These are phyloP conservation scores for Calocybe gangraenosa DNA, from an alignment of 768 basidiomycete genomes.

Conservation along the genomic window DNA sequence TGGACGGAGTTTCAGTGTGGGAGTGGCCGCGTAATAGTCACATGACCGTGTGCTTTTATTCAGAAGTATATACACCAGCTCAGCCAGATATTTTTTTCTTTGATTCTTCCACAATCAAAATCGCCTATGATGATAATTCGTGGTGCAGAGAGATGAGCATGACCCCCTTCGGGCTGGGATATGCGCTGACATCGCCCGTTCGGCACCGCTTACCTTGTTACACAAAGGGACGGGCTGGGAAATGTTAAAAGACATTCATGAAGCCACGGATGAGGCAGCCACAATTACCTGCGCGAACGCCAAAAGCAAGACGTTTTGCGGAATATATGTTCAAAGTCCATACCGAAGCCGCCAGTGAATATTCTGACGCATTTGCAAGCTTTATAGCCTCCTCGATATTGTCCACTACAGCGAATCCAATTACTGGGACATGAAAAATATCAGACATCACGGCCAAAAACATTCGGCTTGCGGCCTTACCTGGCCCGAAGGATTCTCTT, in stretches of 20 bases:
- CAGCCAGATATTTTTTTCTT: constrained; percentile 14
- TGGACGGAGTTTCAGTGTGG: too few species aligned
- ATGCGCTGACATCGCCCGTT: constrained; percentile 61
- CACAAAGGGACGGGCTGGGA: constrained; percentile 53
- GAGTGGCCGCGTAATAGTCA: too few species aligned
- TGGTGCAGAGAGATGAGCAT: constrained; percentile 58
- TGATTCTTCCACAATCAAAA: constrained; percentile 46
- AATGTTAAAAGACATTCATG: too few species aligned
- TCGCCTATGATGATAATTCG: constrained; percentile 47
- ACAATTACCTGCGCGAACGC: constrained; percentile 40
- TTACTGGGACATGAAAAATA: constrained; percentile 26
- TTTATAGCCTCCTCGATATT: constrained; percentile 51
- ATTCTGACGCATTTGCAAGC: constrained; percentile 50
- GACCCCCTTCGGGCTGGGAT: constrained; percentile 37
- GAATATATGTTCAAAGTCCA: constrained; percentile 46
- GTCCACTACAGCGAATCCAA: constrained; percentile 40
- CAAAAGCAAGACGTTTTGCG: constrained; percentile 41
- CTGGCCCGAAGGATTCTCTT: constrained; percentile 60
- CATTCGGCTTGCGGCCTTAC: constrained; percentile 20
- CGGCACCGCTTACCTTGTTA: constrained; percentile 59
- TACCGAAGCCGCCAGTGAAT: constrained; percentile 45
- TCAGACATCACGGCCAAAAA: too few species aligned
- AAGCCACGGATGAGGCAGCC: too few species aligned
- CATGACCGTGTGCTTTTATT: constrained; percentile 15
- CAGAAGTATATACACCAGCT: constrained; percentile 13